These are phyloP conservation scores for Diaporthe longicolla DNA, from an alignment of 2,329 filamentous ascomycete species.

Conservation along the genomic window DNA sequence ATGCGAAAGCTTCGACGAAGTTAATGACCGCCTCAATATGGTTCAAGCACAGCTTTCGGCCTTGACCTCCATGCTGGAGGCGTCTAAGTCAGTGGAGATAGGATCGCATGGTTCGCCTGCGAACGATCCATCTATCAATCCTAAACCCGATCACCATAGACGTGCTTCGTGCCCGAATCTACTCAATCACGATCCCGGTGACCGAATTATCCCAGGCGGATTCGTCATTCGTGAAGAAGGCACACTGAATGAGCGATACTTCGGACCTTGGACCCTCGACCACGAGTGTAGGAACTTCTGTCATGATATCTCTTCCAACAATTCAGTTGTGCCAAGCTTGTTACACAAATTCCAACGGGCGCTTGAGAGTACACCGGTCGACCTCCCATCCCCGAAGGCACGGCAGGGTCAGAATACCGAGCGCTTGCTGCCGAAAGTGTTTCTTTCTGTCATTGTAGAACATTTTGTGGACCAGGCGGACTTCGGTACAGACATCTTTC, in stretches of 20 bases:
- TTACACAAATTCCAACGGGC: not conserved
- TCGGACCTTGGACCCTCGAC: constrained; percentile 11
- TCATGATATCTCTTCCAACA: constrained; percentile 3
- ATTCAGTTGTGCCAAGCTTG: not conserved
- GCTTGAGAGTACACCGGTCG: not conserved
- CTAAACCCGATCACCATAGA: not conserved
- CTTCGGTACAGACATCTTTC: constrained; percentile 20
- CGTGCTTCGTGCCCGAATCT: constrained; percentile 6
- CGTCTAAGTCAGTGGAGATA: not conserved
- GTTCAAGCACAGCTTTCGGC: constrained; percentile 20
- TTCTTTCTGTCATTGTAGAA: constrained; percentile 13
- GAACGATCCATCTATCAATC: not conserved
- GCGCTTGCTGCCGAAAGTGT: constrained; percentile 14
- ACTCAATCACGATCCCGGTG: not conserved
- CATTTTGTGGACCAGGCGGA: constrained; percentile 9
- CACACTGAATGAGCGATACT: constrained; percentile 21
- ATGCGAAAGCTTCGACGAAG: constrained; percentile 25
- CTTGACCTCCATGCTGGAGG: constrained; percentile 17
- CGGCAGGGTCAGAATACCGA: constrained; percentile 6
- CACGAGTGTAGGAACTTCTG: constrained; percentile 6
- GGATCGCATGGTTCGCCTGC: not conserved
- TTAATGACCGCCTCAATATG: constrained; percentile 19
- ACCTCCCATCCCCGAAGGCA: not conserved
- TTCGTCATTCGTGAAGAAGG: constrained; percentile 22
- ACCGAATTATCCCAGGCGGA: not conserved